A percentile compares a stretch with the other conserved stretches of the same genome.
phyloP scores from a whole-genome alignment of 306 rosid genomes.

The Fragaria vesca region DNA sequence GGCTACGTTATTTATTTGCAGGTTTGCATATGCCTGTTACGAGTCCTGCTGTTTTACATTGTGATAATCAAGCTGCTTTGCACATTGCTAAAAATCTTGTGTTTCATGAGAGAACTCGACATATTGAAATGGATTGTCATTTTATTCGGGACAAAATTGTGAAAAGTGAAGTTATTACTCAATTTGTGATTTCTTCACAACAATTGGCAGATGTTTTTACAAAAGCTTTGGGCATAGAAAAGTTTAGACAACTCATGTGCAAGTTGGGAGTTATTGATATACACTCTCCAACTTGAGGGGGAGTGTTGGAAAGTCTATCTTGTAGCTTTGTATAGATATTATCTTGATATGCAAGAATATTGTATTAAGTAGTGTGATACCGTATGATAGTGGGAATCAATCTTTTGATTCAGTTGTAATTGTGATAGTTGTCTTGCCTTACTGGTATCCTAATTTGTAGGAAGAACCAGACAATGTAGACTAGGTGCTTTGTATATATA shows the following conservation, averaged over 20 bases:
- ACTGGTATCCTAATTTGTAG: too few relatives aligned
- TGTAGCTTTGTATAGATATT: too few relatives aligned
- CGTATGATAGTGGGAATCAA: too few relatives aligned
- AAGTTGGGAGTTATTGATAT: background rate
- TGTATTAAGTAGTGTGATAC: too few relatives aligned
- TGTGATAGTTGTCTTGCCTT: too few relatives aligned
- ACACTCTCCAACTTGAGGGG: too few relatives aligned
- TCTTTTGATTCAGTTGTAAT: too few relatives aligned
- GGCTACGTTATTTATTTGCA: too few relatives aligned
- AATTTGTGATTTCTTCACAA: background rate
- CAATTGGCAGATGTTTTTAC: background rate
- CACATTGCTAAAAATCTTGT: background rate
- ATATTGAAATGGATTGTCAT: background rate
- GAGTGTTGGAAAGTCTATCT: too few relatives aligned
- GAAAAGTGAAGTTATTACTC: background rate
- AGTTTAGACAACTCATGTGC: background rate
- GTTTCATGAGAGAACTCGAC: background rate
- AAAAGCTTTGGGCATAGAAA: background rate
- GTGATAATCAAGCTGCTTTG: constrained; percentile 1
- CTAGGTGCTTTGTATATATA: too few relatives aligned
- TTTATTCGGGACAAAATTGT: background rate
- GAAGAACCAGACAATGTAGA: too few relatives aligned
- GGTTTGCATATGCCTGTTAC: background rate
- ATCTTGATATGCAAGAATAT: too few relatives aligned
- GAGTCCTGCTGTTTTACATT: background rate